A percentile compares a stretch with the other conserved stretches of the same genome.
Evolutionary conservation across 441 rosid species (phyloP).

Genomic region (Bocquillonia castaneifolia): DNA sequence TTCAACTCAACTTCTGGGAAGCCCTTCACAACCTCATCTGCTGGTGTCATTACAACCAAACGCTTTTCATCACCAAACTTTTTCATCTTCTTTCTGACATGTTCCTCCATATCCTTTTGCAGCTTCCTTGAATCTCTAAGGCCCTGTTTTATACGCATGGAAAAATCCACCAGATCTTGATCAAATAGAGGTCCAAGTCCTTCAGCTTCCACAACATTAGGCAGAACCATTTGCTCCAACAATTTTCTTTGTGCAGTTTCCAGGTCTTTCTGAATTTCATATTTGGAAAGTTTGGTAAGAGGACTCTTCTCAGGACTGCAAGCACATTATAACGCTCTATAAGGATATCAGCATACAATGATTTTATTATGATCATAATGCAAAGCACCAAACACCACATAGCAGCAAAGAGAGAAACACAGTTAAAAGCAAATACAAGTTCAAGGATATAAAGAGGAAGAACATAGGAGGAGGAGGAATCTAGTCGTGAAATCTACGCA

Average conservation of each 20-base stretch:
- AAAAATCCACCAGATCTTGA: slow-evolving; percentile 61
- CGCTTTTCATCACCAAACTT: slow-evolving; percentile 69
- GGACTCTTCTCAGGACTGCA: slow-evolving; percentile 45
- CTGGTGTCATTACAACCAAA: slow-evolving; percentile 58
- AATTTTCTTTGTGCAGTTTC: slow-evolving; percentile 66
- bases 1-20: slow-evolving; percentile 83
- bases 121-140: slow-evolving; percentile 69
- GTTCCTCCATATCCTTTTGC: slow-evolving; percentile 63
- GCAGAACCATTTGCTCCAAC: slow-evolving; percentile 71
- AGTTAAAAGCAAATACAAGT: not conserved
- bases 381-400: not conserved
- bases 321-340: slow-evolving; percentile 24
- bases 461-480: not conserved
- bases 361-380: slow-evolving; percentile 4
- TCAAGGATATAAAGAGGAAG: slow-evolving; percentile 5
- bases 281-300: slow-evolving; percentile 53
- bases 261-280: slow-evolving; percentile 65
- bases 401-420: not conserved
- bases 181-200: slow-evolving; percentile 55
- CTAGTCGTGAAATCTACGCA: not conserved
- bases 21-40: slow-evolving; percentile 74
- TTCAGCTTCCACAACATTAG: slow-evolving; percentile 64
- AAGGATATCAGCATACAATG: slow-evolving; percentile 10
- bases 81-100: slow-evolving; percentile 62
- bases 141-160: slow-evolving; percentile 54